Percentiles rank a stretch among this genome's conserved stretches.
phyloP scores from a whole-genome alignment of 75 land plant genomes.

The Azolla pinnata region DNA sequence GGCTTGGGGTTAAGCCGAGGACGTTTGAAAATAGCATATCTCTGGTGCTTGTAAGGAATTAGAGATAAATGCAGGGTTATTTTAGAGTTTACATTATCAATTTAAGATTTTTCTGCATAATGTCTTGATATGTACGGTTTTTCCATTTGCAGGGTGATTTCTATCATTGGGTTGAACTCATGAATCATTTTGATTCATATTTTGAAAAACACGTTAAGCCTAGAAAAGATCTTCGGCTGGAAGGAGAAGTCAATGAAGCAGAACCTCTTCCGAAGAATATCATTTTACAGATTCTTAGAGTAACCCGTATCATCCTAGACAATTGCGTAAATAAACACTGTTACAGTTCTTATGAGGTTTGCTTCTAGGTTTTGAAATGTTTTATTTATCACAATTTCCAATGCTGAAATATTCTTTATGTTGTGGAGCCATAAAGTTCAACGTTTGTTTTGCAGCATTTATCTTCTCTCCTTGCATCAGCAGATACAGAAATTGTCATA shows the following conservation, averaged over 20 bases:
- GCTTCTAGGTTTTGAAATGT: too few species aligned
- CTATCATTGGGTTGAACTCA: constrained; percentile 36
- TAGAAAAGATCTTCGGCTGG: constrained; percentile 32
- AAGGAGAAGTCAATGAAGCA: constrained; percentile 20
- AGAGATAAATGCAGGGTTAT: background rate
- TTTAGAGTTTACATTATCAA: background rate
- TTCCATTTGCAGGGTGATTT: constrained; percentile 30
- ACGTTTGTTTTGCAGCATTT: too few species aligned
- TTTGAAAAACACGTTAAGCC: constrained; percentile 26
- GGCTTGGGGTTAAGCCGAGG: background rate
- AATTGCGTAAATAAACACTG: constrained; percentile 35
- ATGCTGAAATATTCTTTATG: background rate
- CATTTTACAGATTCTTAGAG: constrained; percentile 32
- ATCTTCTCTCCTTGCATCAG: constrained; percentile 30
- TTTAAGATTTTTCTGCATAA: background rate
- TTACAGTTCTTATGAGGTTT: constrained; percentile 31
- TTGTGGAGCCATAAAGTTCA: constrained; percentile 1
- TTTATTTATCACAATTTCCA: too few species aligned
- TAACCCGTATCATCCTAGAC: constrained; percentile 31
- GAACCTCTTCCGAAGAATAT: constrained; percentile 27
- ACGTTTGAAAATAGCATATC: background rate
- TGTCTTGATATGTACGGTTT: background rate
- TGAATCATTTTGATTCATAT: constrained; percentile 33
- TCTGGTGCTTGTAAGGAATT: background rate
- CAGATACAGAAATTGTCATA: constrained; percentile 36